Conservation (phyloP, 1,139 yeast species). For the Yamadazyma pseudoaaseri region DNA sequence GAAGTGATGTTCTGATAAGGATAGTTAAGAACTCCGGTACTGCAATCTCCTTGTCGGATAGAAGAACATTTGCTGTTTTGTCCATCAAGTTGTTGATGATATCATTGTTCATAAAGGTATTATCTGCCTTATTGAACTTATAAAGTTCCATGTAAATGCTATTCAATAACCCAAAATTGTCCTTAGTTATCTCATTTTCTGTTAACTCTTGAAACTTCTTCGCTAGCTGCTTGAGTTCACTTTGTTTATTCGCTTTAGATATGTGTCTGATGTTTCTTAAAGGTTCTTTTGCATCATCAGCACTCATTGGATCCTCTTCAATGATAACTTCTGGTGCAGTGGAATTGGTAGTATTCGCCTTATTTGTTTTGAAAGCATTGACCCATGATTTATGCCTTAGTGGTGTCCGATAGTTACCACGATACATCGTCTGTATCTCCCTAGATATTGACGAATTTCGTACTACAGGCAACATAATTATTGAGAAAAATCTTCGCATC, state of each 20-base stretch:
- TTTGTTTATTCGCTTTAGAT: background rate
- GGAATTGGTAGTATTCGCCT: background rate
- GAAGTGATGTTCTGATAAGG: conserved; percentile 16
- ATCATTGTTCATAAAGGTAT: background rate
- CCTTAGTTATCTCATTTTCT: background rate
- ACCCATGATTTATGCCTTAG: conserved; percentile 2
- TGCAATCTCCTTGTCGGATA: conserved; percentile 7
- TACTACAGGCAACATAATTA: no score
- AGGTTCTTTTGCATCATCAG: background rate
- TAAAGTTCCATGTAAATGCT: conserved; percentile 14
- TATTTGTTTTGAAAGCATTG: background rate
- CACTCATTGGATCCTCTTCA: background rate
- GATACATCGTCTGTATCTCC: no score
- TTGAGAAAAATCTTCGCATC: background rate
- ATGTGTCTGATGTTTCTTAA: conserved; percentile 1
- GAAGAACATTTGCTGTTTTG: conserved; percentile 8
- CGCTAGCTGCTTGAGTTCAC: conserved; percentile 1
- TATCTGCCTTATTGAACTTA: conserved; percentile 7
- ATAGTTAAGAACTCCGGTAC: conserved; percentile 30
- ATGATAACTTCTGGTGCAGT: background rate
- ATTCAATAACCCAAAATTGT: conserved; percentile 9
- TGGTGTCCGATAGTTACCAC: background rate
- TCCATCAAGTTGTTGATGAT: conserved; percentile 7
- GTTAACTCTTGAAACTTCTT: conserved; percentile 1
- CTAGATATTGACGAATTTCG: no score